Base-by-base conservation (phyloP, 208 protist genomes). In the Trypanosomatidae sp. region DNA sequence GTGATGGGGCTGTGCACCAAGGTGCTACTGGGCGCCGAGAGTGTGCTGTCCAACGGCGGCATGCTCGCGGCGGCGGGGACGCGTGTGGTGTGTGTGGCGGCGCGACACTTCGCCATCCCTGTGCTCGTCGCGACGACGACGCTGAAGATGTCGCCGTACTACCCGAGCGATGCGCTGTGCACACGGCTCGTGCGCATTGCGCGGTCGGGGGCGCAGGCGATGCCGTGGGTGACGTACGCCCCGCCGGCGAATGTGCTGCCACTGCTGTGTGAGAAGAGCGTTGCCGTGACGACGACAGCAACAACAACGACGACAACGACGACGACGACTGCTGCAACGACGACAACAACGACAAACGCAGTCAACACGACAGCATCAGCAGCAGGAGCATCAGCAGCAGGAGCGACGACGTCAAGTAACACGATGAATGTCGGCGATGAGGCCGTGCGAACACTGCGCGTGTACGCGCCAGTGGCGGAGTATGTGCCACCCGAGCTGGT, bases 1-100 rank as follows among this genome's bases (percentile, higher is more conserved):
- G 83, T 99, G 47, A 99, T 99, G 96, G 68, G 80, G 11, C 78
- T 94, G 30, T 96, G 97, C 33, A 98, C 97, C 45, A 99, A 99
- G 59, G 89, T 98, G 30, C 79, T 98, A n/a, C 64, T 98, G 21
- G 84, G 89, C 5, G 88, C 86, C 2, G 82, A 97, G 50, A 82
- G 69, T 21, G 88, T 98, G 7, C 68, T 98, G 58, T 96, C 97
- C 0, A 98, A 98, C 51, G 97, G 97, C 28, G 97, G 96, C n/a
- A 62, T 98, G 40, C 78, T 98, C 15, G 88, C 95, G 0, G 51
- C 66, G 19, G 77, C 92, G 23, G 96, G 96, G 20, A 88, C 83
- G 4, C 96, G 97, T 52, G 54, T 84, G n/a, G 62, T 98, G 24
- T 96, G 92, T 26, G 57, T 96, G 1, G 95, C 95, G 11, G 97